These are phyloP conservation scores for Dactylellina cionopaga DNA, from an alignment of 2,329 filamentous ascomycete genomes.

Conservation along the genomic window DNA sequence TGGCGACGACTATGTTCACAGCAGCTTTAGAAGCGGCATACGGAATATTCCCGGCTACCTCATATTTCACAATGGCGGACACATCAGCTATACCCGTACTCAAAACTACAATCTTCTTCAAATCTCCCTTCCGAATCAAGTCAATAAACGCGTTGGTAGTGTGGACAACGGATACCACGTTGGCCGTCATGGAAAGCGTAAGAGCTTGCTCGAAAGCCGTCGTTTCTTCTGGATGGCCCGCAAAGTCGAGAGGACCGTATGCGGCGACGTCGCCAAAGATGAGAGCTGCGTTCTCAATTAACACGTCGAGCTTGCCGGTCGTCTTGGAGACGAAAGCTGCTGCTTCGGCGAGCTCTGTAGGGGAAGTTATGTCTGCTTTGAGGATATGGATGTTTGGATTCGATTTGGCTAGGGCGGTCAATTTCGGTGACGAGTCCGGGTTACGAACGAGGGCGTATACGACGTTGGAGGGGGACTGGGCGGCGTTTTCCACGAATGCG, in stretches of 20 bases:
- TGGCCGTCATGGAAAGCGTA: conserved; percentile 31
- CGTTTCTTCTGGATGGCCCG: not conserved
- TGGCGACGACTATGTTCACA: conserved; percentile 61
- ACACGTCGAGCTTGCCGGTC: conserved; percentile 61
- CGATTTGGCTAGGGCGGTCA: conserved; percentile 57
- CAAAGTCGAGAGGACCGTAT: not conserved
- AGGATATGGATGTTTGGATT: conserved; percentile 60
- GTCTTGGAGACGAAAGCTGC: conserved; percentile 58
- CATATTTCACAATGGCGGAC: conserved; percentile 55
- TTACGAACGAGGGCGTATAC: conserved; percentile 62
- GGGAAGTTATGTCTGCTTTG: conserved; percentile 59
- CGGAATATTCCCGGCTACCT: conserved; percentile 55
- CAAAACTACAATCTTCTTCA: conserved; percentile 63
- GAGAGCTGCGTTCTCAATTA: conserved; percentile 61
- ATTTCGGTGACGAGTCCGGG: conserved; percentile 54
- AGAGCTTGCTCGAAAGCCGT: not conserved
- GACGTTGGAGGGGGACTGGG: conserved; percentile 57
- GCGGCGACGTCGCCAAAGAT: not conserved
- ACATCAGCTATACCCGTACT: conserved; percentile 60
- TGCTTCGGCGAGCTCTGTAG: conserved; percentile 59
- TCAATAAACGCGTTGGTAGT: conserved; percentile 61
- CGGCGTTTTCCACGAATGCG: not conserved
- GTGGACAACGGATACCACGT: conserved; percentile 58
- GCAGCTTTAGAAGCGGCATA: conserved; percentile 62
- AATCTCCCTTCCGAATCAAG: conserved; percentile 59